phyloP scores from a whole-genome alignment of 306 rosid species.

The Vigna mungo region DNA sequence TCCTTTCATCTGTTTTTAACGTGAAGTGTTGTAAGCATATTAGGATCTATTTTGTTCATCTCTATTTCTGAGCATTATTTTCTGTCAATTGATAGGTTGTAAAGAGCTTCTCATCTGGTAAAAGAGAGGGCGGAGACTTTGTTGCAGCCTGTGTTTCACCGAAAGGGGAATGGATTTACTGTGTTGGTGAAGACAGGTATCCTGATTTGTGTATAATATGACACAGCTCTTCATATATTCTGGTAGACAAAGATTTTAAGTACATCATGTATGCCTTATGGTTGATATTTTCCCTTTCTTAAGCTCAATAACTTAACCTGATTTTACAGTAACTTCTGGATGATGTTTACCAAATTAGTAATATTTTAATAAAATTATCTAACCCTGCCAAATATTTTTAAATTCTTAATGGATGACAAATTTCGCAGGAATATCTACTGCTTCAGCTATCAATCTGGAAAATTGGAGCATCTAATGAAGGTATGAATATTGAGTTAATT shows the following conservation, averaged over 20 bases:
- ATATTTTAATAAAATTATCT: not conserved
- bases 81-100: conserved; percentile 71
- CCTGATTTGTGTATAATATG: conserved; percentile 1
- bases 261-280: not conserved
- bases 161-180: conserved; percentile 99
- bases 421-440: conserved; percentile 90
- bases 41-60: not conserved
- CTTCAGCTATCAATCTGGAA: conserved; percentile 96
- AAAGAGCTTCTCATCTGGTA: conserved; percentile 98
- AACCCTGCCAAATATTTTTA: conserved; percentile 26
- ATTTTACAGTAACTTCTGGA: conserved; percentile 5
- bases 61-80: conserved; percentile 24
- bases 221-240: conserved; percentile 17
- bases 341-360: conserved; percentile 7
- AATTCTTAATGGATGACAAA: conserved; percentile 29
- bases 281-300: conserved; percentile 20
- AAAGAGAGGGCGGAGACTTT: conserved; percentile 99
- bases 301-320: not conserved
- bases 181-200: conserved; percentile 99
- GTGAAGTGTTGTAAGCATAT: not conserved
- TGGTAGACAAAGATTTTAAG: conserved; percentile 15
- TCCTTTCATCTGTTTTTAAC: not conserved
- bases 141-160: conserved; percentile 94
- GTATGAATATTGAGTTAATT: conserved; percentile 47
- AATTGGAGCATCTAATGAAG: conserved; percentile 98